These are phyloP conservation scores for Calonectria pteridis DNA, from an alignment of 2,329 filamentous ascomycete genomes.

Conservation along the genomic window DNA sequence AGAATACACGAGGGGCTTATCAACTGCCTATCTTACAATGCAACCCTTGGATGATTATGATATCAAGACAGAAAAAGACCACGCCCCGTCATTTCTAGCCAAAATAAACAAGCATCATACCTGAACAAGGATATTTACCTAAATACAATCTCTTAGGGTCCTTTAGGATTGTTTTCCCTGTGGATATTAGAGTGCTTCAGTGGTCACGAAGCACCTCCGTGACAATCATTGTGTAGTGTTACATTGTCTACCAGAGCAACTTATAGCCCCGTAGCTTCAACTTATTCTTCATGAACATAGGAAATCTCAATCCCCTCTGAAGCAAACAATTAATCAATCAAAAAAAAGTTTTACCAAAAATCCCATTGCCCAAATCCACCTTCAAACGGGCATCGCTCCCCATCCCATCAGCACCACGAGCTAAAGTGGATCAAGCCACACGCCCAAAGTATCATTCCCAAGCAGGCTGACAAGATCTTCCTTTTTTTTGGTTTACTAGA, in stretches of 20 bases:
- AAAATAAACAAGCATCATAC: not conserved
- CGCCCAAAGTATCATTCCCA: not conserved
- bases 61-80: too few species aligned
- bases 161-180: not conserved
- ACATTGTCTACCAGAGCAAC: not conserved
- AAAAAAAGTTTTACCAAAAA: not conserved
- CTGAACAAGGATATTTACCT: not conserved
- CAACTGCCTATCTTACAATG: not conserved
- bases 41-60: not conserved
- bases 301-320: too few species aligned
- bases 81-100: too few species aligned
- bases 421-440: conserved; percentile 1
- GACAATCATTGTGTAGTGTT: too few species aligned
- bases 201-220: not conserved
- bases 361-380: not conserved
- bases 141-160: not conserved
- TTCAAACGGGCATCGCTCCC: not conserved
- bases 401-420: not conserved
- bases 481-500: not conserved
- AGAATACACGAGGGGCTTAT: not conserved
- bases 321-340: not conserved
- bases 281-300: not conserved
- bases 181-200: not conserved
- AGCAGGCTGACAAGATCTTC: not conserved
- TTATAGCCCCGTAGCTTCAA: not conserved